Evolutionary conservation across 768 basidiomycete genomes (phyloP).

Genomic region (Nevesoporus exiguus): DNA sequence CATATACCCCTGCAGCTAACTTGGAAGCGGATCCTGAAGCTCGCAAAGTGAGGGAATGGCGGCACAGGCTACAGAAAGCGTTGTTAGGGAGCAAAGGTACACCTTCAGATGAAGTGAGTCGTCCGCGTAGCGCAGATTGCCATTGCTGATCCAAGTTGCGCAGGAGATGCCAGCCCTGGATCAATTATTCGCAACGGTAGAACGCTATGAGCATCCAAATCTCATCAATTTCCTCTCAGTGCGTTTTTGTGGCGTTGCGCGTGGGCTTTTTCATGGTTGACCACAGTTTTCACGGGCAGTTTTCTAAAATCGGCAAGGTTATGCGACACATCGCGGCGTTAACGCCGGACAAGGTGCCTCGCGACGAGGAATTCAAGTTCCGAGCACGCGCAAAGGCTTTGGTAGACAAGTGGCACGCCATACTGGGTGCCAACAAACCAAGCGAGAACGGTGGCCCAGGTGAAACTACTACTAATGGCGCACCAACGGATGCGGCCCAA

Average conservation of each 20-base stretch:
- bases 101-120: conserved; percentile 63
- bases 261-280: conserved; percentile 8
- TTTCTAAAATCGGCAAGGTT: conserved; percentile 55
- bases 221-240: conserved; percentile 66
- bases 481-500: conserved; percentile 16
- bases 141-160: conserved; percentile 6
- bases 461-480: conserved; percentile 28
- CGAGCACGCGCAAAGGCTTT: conserved; percentile 46
- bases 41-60: conserved; percentile 81
- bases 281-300: conserved; percentile 18
- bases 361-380: conserved; percentile 52
- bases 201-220: conserved; percentile 71
- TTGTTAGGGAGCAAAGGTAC: conserved; percentile 65
- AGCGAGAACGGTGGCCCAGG: conserved; percentile 25
- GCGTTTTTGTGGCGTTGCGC: conserved; percentile 22
- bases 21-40: conserved; percentile 59
- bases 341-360: conserved; percentile 40
- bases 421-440: conserved; percentile 33
- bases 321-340: conserved; percentile 60
- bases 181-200: conserved; percentile 70
- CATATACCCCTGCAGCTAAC: conserved; percentile 31
- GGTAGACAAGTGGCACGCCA: conserved; percentile 45
- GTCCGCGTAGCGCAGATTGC: neutral
- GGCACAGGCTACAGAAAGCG: conserved; percentile 87
- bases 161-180: conserved; percentile 80